Evolutionary conservation across 148 eudicot species (phyloP), one percentile per base, ranked within the genome.

Genomic region (Rhododendron molle): DNA sequence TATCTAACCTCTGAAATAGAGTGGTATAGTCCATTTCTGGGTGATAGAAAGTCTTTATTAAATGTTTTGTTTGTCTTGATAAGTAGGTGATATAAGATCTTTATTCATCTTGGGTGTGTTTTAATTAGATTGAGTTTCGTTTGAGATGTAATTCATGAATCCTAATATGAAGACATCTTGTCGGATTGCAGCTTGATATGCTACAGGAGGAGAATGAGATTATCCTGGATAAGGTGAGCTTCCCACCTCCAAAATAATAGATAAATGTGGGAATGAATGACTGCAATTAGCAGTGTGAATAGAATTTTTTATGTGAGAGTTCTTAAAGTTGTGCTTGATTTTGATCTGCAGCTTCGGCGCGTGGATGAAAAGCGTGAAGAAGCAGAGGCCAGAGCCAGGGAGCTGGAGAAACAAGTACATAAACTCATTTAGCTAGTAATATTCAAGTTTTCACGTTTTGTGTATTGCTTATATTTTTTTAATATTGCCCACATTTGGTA

Each of bases 201-300:
- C 91, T 97, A 86, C 99, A 95, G 88, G 98, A 95, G 88, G 99
- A 97, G 92, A 95, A 97, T 91, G 98, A 94, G 71, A 84, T 85
- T 83, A 88, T 97, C 65, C 85, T 92, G 78, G 98, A 95, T 82
- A 93, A 93, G 95, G 99, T 95, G 86, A 85, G 85, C 58, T 81
- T 80, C 82, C 54, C 77, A 38, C 28, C 71, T 65, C 36, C 47
- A 36, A 7, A 7, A 78, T 85, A 43, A 20, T 21, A 30, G 80
- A 32, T 49, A 12, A 44, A 40, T 9, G 32, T 32, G 16, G 74
- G 14, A 72, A 60, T 54, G 81, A 67, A 50, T 52, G 30, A 10
- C 23, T n/a, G 30, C 71, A 7, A 21, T 65, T 60, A 78, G 30
- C 21, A 5, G 62, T 30, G 46, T 50, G 71, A n/a, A n/a, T 1